Base-by-base conservation (phyloP, 2,329 filamentous ascomycete genomes). In the Hortaea werneckii region DNA sequence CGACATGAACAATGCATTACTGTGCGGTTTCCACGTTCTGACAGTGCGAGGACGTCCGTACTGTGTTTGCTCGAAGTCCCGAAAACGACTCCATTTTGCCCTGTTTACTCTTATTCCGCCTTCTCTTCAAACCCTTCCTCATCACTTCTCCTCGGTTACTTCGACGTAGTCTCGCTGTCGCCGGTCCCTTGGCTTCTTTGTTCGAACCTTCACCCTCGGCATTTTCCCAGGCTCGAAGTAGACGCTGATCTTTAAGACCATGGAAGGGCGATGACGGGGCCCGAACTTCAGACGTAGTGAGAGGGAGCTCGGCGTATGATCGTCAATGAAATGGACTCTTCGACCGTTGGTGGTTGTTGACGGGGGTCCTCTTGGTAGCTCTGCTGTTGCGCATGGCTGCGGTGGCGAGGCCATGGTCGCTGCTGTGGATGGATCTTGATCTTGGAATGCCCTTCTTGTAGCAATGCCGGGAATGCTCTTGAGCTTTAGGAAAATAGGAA, bases 221-320 rank as follows among this genome's bases (percentile, higher is more conserved):
- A 62, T 44, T 11, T 43, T 45, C 1, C 59, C 59, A 10, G 46
- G 46, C 32, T 57, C 54, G 38, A 62, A 62, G 11, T 50, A 45
- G 4, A 62, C 51, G 26, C 53, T 58, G 45, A 62, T 61, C 50
- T 58, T 59, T 11, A 62, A 45, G 20, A 61, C 46, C 28, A 52
- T 48, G 2, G 57, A 56, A 5, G 58, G 57, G n/a, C 47, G 40
- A 5, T 52, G 48, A 13, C 46, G 34, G 0, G 59, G 58, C 1
- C 59, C 59, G 7, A 61, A 47, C 37, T 54, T 59, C 38, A 62
- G 48, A 9, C 53, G 52, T 4, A 62, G 47, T 1, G 48, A 48
- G 9, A 62, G 49, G 8, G 53, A 43, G 1, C 54, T 58, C 9
- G 59, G 59, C 26, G 49, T 40, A 47, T 52, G 56, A 26, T 54